Evolutionary conservation across 257 asterid genomes (phyloP).

Genomic region (Penstemon barbatus): DNA sequence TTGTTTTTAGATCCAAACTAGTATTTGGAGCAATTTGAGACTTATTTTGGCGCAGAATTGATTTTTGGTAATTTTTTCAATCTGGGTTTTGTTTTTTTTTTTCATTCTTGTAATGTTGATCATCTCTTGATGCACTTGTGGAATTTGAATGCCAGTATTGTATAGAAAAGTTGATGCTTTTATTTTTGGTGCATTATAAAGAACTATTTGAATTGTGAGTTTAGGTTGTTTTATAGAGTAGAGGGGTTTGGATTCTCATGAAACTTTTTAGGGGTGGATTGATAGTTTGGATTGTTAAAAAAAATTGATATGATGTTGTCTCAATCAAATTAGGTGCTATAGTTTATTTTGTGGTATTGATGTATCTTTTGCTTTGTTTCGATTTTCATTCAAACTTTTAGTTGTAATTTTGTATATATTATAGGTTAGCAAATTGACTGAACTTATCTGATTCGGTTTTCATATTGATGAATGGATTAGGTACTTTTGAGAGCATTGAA

Average conservation of each 20-base stretch:
- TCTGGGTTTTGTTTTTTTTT: conserved; percentile 33
- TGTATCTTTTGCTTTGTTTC: neutral
- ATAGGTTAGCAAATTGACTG: neutral
- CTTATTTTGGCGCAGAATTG: conserved; percentile 21
- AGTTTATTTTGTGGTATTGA: neutral
- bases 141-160: conserved; percentile 23
- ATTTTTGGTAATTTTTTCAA: conserved; percentile 27
- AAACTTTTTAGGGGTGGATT: neutral
- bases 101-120: conserved; percentile 45
- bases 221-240: conserved; percentile 18
- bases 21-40: conserved; percentile 27
- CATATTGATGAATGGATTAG: neutral
- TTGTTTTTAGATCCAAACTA: conserved; percentile 45
- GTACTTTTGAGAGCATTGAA: conserved; percentile 6
- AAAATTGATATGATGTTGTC: conserved; percentile 15
- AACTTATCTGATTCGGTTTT: conserved; percentile 8
- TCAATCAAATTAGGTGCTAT: neutral
- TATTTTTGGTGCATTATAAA: conserved; percentile 12
- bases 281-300: neutral
- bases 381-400: conserved; percentile 8
- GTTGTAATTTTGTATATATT: conserved; percentile 1
- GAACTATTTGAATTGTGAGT: neutral
- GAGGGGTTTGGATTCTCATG: conserved; percentile 21
- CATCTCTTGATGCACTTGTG: conserved; percentile 20
- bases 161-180: conserved; percentile 5